These are phyloP conservation scores for Puccinia brachypodii DNA, from an alignment of 1,284 basidiomycete genomes.

Conservation along the genomic window DNA sequence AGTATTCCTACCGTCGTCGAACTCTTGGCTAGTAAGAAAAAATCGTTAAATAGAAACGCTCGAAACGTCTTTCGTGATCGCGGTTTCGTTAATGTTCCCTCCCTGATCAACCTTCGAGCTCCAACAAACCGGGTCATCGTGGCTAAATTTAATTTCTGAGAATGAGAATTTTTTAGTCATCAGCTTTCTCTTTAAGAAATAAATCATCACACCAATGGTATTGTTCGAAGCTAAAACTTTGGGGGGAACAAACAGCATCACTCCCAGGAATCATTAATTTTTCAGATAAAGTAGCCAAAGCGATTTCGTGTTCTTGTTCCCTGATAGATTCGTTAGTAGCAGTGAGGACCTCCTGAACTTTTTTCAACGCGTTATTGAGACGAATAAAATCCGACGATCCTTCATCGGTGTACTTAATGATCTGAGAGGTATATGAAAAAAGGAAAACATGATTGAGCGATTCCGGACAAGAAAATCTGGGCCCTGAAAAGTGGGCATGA, in stretches of 20 bases:
- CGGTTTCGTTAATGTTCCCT: conserved; percentile 19
- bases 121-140: conserved; percentile 34
- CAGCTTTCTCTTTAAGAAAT: no score
- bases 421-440: conserved; percentile 3
- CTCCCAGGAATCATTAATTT: conserved; percentile 32
- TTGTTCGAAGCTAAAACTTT: not conserved
- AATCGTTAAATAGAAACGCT: conserved; percentile 44
- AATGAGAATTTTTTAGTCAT: no score
- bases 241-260: conserved; percentile 25
- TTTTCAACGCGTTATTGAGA: conserved; percentile 23
- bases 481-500: not conserved
- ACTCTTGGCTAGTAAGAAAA: conserved; percentile 25
- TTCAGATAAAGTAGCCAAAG: conserved; percentile 11
- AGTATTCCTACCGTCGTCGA: not conserved
- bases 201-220: not conserved
- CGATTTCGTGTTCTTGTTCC: conserved; percentile 29
- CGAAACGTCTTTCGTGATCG: conserved; percentile 32
- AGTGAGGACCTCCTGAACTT: conserved; percentile 24
- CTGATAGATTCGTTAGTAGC: conserved; percentile 38
- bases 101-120: conserved; percentile 22
- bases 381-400: not conserved
- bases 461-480: no score
- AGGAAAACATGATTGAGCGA: not conserved
- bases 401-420: conserved; percentile 40
- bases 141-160: conserved; percentile 36